Percentiles rank a stretch among this genome's conserved stretches.
Evolutionary conservation across 2,329 filamentous ascomycete species (phyloP).

Genomic region (Fusarium musae): DNA sequence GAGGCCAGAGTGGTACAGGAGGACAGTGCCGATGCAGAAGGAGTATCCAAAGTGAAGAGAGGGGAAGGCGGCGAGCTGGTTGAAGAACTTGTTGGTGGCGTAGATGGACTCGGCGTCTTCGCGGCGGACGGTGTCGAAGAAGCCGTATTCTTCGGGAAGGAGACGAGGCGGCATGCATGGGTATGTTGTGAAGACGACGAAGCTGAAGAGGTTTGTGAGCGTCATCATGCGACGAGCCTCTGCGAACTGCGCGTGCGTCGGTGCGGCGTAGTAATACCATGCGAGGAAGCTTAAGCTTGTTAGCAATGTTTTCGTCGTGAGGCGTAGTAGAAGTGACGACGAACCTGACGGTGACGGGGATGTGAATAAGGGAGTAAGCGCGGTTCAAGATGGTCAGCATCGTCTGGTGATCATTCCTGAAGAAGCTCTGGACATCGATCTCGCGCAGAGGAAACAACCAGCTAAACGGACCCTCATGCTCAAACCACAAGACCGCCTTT

Average conservation of each 20-base stretch:
- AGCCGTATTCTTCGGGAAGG: conserved; percentile 66
- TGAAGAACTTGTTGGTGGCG: conserved; percentile 69
- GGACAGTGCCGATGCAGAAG: conserved; percentile 64
- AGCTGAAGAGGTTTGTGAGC: conserved; percentile 65
- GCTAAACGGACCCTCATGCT: conserved; percentile 60
- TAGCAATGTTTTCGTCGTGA: background rate
- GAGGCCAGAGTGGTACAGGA: conserved; percentile 63
- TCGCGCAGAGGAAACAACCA: conserved; percentile 65
- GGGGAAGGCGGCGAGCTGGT: conserved; percentile 68
- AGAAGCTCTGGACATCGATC: conserved; percentile 65
- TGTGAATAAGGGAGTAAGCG: conserved; percentile 69
- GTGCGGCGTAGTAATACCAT: conserved; percentile 71
- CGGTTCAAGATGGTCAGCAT: conserved; percentile 67
- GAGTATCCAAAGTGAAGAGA: conserved; percentile 68
- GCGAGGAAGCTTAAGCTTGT: conserved; percentile 63
- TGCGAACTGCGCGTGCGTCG: conserved; percentile 51
- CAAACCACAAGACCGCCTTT: conserved; percentile 64
- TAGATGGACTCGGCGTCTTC: conserved; percentile 65
- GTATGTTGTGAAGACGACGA: conserved; percentile 64
- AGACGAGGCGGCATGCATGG: conserved; percentile 68
- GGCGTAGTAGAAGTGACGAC: background rate
- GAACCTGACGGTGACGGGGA: conserved; percentile 58
- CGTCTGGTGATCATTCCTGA: conserved; percentile 63
- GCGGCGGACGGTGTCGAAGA: conserved; percentile 66
- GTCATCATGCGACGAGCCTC: conserved; percentile 56